Evolutionary conservation across 108 stramenopile genomes (phyloP), one percentile per base, ranked within the genome.

Genomic region (Seminavis robusta): DNA sequence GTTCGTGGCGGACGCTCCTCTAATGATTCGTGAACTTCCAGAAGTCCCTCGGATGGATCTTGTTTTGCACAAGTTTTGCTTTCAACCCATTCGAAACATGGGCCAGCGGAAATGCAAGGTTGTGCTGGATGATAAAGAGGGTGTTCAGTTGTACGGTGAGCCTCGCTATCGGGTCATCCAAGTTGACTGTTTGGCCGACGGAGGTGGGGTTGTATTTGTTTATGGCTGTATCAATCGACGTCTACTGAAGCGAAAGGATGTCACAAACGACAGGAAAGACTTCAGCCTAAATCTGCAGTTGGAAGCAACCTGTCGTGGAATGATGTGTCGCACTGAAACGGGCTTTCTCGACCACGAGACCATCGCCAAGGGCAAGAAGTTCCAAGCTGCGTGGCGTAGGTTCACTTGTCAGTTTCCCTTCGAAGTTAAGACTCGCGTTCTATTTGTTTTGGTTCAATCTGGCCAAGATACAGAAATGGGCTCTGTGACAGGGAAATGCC

Each of bases 301-400:
- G 5, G 81, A 86, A 53, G 56, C 71, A 5, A 71, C 69, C 26
- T 86, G 84, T 33, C 70, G 84, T 4, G 84, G 84, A 9, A 86
- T 86, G 84, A 56, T 66, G 3, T 80, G 76, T 46, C 76, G 84
- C 8, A 67, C 81, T 5, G 66, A 46, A 8, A 46, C 52, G 24
- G 84, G 84, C n/a, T 41, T 83, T 16, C 59, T 59, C 44, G 69
- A 74, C 21, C 79, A 86, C 38, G 84, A 82, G 56, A 74, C 79
- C 3, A 47, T 80, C 17, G 71, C 80, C 7, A 86, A 86, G 49
- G 79, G 79, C 13, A 74, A 83, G 44, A 82, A 80, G 71, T 86
- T 86, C 51, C 60, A 86, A 49, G 84, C 84, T 8, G 75, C 81
- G 1, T 86, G 84, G 84, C 41, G 84, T 36, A 76, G 76, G 39